Base-by-base conservation (phyloP, 768 basidiomycete genomes). In the Rhodotorula kratochvilovae region DNA sequence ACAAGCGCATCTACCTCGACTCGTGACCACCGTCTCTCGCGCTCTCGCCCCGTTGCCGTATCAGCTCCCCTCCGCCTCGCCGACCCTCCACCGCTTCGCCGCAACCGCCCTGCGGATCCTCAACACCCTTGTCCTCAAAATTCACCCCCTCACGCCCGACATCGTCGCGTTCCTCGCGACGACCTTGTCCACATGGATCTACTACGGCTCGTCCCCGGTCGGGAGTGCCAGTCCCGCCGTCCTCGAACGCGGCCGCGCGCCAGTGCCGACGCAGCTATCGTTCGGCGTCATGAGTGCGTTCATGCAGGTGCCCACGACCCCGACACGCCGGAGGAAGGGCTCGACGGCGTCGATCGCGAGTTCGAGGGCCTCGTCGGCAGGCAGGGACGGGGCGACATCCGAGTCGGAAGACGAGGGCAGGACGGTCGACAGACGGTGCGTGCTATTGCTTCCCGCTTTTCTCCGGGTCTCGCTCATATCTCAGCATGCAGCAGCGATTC, bases 221-320 rank as follows among this genome's bases (percentile, higher is more conserved):
- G 61, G 65, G 0, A 29, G 2, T 5, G 58, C 35, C 35, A 70
- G 48, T 29, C 58, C 66, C 3, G 54, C 57, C 29, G 61, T 57
- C 1, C 11, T 16, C 31, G 66, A 19, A 12, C 48, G 50, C 25
- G 64, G 60, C 1, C 31, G 43, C 11, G 8, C 36, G 12, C 33
- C 43, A 4, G 61, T 25, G 11, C 23, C 39, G 3, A 43, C 43
- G 21, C 68, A 59, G 19, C 61, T 67, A 15, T 36, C 68, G 6
- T 61, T 63, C 61, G 73, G 73, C 6, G 70, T 68, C 33, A 71
- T 74, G 70, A 65, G 73, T 53, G 54, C 57, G 0, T 74, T 74
- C 39, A 31, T 50, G 1, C 48, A 33, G 17, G 0, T 23, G 12
- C 27, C 58, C 1, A 23, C 31, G 33, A 61, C 54, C 7, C 50